Base-by-base conservation (phyloP, 257 asterid species). In the Solanum sejunctum region DNA sequence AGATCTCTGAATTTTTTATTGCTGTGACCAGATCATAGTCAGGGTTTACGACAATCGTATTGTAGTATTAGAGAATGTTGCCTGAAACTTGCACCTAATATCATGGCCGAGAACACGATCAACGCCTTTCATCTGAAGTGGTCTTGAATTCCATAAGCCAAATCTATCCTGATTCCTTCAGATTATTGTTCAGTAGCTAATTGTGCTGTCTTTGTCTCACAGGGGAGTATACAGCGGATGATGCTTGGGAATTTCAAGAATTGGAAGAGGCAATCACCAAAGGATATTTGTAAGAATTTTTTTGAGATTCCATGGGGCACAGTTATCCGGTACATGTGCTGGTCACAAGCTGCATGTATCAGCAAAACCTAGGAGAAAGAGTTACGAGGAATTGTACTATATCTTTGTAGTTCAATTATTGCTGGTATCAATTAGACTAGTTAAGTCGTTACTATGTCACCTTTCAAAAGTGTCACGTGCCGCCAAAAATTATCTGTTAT, bases 191-290 rank as follows among this genome's bases (percentile, higher is more conserved):
- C 41, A 80, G 47, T 7, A 12, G 54, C 85, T 86, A 47, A 84
- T 45, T 43, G 63, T 67, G 82, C 72, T 57, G 43, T 16, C 10
- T 23, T 55, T 73, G 10, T 60, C 32, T 84, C 75, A 10, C 95
- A 96, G 99, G 99, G 71, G 94, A 93, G 85, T 94, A 95, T 85
- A 88, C 90, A 28, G 98, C 99, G 2, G 96, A 93, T 54, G 97
- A 93, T 86, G 98, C 99, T 21, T 96, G 98, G 99, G 98, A 96
- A 80, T 96, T 93, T 89, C 89, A 83, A 85, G 98, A 96, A 89
- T 85, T 96, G 91, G 98, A 93, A 88, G 94, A 92, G 87, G 91
- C 93, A 85, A 90, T 96, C 80, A 87, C 88, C 80, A 95, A 93
- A 90, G 95, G 91, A 86, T 96, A 95, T 83, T 81, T 96, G 11